These are phyloP conservation scores for Immersiella caudata DNA, from an alignment of 495 filamentous ascomycete genomes.

Conservation along the genomic window DNA sequence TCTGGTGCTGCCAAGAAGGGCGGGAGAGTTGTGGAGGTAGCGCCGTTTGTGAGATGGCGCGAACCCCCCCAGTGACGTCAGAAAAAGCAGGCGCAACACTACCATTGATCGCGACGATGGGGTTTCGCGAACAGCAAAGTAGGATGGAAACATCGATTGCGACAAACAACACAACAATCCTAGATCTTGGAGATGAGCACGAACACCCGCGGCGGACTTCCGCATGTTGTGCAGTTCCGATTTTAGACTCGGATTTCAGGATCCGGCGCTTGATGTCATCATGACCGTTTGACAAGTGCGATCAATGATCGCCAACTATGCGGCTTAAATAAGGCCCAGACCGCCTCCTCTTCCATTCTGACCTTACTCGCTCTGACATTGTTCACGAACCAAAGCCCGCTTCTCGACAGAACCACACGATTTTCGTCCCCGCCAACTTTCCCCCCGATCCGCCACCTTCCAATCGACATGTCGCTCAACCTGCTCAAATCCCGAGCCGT, in stretches of 20 bases:
- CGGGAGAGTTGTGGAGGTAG: too few species aligned
- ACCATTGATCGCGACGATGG: too few species aligned
- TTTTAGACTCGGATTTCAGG: background rate
- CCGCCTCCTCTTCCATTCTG: background rate
- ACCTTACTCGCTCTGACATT: background rate
- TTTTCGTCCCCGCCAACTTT: too few species aligned
- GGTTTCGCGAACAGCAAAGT: too few species aligned
- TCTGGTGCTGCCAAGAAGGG: too few species aligned
- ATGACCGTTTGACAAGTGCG: background rate
- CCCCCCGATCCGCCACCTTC: background rate
- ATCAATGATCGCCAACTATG: background rate
- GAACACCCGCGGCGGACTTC: background rate
- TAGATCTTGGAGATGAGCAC: background rate
- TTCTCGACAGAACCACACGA: too few species aligned
- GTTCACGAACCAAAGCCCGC: too few species aligned
- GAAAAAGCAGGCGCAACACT: too few species aligned
- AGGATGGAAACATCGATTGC: too few species aligned
- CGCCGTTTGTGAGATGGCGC: too few species aligned
- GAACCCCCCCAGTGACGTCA: too few species aligned
- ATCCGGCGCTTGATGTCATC: background rate
- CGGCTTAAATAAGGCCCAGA: background rate
- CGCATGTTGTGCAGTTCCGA: background rate
- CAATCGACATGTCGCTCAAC: background rate
- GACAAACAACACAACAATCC: background rate
- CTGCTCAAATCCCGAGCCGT: conserved; percentile 17